phyloP scores from a whole-genome alignment of 2,329 filamentous ascomycete species.

The Claviceps pazoutovae region DNA sequence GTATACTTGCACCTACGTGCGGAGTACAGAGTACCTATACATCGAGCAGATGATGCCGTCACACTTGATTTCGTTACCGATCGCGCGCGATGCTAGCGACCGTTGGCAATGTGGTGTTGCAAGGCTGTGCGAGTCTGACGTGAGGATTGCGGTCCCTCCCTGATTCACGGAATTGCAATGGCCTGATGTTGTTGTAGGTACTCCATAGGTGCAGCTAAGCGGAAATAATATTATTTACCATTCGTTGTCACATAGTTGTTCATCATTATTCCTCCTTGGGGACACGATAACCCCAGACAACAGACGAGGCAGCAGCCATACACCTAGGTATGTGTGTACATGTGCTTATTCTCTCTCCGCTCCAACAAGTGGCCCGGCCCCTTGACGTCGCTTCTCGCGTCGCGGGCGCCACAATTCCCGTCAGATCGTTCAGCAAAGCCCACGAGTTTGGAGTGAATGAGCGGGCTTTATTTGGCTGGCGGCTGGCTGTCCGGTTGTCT shows the following conservation, averaged over 20 bases:
- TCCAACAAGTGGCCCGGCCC: not conserved
- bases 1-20: too few species aligned
- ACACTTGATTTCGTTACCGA: too few species aligned
- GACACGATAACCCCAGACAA: too few species aligned
- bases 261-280: too few species aligned
- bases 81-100: not conserved
- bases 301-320: too few species aligned
- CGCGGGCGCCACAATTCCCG: too few species aligned
- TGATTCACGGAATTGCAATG: not conserved
- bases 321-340: not conserved
- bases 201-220: not conserved
- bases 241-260: too few species aligned
- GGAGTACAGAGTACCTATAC: too few species aligned
- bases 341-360: not conserved
- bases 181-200: not conserved
- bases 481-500: not conserved
- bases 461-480: not conserved
- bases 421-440: too few species aligned
- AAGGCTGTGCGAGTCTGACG: not conserved
- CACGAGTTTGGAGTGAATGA: not conserved
- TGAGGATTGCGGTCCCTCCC: not conserved
- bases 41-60: too few species aligned
- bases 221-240: too few species aligned
- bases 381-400: too few species aligned
- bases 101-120: not conserved